These are phyloP conservation scores for Cymodocea nodosa DNA, from an alignment of 116 monocot genomes.

Conservation along the genomic window DNA sequence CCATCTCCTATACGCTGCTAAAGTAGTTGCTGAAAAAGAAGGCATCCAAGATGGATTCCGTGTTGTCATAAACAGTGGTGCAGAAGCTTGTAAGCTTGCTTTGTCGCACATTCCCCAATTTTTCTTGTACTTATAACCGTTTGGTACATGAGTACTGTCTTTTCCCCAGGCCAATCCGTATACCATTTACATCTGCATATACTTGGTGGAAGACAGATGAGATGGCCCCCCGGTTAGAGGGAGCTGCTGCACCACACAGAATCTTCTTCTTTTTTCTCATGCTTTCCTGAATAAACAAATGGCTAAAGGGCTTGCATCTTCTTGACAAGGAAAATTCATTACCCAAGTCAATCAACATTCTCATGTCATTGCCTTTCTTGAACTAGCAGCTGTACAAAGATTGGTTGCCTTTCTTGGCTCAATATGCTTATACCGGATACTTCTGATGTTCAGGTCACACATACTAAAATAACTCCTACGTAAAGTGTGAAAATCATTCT, in stretches of 20 bases:
- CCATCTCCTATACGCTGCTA: slow-evolving; percentile 68
- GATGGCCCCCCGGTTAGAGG: slow-evolving; percentile 17
- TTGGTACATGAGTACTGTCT: background rate
- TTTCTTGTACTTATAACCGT: background rate
- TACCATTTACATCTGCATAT: slow-evolving; percentile 92
- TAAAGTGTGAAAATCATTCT: too few relatives aligned
- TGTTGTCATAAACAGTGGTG: slow-evolving; percentile 83
- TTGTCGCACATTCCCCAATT: background rate
- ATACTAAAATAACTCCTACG: too few relatives aligned
- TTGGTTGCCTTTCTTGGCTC: too few relatives aligned
- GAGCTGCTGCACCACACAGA: background rate
- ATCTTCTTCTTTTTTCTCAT: background rate
- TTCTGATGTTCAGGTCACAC: too few relatives aligned
- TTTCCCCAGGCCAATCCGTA: slow-evolving; percentile 80
- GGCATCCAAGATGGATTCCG: slow-evolving; percentile 68
- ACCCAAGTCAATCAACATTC: too few relatives aligned
- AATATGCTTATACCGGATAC: too few relatives aligned
- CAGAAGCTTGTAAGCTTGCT: slow-evolving; percentile 58
- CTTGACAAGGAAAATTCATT: too few relatives aligned
- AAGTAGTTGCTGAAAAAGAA: slow-evolving; percentile 88
- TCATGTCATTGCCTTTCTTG: too few relatives aligned
- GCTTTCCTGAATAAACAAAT: too few relatives aligned
- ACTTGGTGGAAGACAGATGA: slow-evolving; percentile 93
- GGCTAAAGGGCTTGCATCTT: too few relatives aligned
- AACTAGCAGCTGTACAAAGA: too few relatives aligned